Conservation (phyloP, 2,329 filamentous ascomycete species). For the Ophioceras dolichostomum region DNA sequence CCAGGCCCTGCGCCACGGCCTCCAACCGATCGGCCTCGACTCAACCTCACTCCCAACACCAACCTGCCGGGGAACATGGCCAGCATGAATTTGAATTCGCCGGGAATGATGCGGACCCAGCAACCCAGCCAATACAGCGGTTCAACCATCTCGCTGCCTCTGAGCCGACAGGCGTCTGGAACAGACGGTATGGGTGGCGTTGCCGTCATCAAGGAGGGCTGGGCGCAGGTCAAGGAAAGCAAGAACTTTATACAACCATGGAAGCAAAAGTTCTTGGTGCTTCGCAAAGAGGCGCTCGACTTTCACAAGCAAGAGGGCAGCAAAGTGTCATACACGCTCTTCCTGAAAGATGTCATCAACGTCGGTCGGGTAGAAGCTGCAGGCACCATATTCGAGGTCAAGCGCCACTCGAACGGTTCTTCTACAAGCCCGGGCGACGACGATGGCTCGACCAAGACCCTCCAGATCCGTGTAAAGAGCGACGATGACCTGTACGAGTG, state of each 20-base stretch:
- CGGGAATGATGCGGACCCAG: constrained; percentile 46
- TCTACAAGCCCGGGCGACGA: constrained; percentile 65
- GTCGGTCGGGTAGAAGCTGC: constrained; percentile 86
- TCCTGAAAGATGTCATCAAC: constrained; percentile 76
- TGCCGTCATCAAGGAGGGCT: constrained; percentile 68
- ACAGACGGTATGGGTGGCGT: constrained; percentile 55
- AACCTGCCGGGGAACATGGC: constrained; percentile 69
- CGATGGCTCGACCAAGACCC: constrained; percentile 68
- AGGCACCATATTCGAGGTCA: constrained; percentile 89
- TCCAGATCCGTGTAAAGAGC: constrained; percentile 87
- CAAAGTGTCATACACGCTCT: constrained; percentile 77
- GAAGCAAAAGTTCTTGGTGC: constrained; percentile 85
- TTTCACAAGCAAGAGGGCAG: constrained; percentile 87
- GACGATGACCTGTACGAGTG: constrained; percentile 97
- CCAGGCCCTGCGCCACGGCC: constrained; percentile 88
- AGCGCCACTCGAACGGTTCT: constrained; percentile 55
- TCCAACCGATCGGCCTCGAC: constrained; percentile 69
- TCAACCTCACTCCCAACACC: constrained; percentile 66
- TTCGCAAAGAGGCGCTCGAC: constrained; percentile 86
- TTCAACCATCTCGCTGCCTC: constrained; percentile 61
- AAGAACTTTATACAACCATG: constrained; percentile 71
- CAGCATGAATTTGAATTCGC: constrained; percentile 58
- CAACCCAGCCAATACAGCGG: constrained; percentile 54
- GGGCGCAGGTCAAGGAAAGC: constrained; percentile 83
- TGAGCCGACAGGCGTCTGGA: constrained; percentile 44